Evolutionary conservation across 805 yeast species (phyloP).

Genomic region (Lachancea lanzarotensis): DNA sequence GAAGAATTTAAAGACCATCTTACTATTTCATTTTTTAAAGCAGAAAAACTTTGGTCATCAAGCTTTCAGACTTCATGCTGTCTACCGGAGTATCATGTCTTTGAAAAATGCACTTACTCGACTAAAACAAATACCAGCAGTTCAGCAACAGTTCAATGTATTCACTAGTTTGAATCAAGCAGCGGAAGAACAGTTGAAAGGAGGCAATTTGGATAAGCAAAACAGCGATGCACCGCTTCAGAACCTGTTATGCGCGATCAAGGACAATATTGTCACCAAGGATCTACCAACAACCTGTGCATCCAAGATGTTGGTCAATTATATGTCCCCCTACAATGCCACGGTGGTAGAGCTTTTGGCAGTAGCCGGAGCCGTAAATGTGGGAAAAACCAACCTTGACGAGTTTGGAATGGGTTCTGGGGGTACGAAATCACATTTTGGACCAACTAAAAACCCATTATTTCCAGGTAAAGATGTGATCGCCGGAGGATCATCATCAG

Average conservation of each 20-base stretch:
- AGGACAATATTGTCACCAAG: constrained; percentile 74
- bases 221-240: constrained; percentile 18
- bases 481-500: constrained; percentile 94
- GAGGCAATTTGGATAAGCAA: constrained; percentile 1
- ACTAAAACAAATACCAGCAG: constrained; percentile 12
- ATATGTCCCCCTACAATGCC: constrained; percentile 73
- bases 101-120: constrained; percentile 13
- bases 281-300: constrained; percentile 72
- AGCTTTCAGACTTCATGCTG: not conserved
- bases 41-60: too few species aligned
- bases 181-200: constrained; percentile 10
- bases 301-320: constrained; percentile 54
- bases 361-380: constrained; percentile 43
- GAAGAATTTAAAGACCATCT: not conserved
- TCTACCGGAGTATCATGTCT: constrained; percentile 4
- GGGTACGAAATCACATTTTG: constrained; percentile 49
- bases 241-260: constrained; percentile 44
- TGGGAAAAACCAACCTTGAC: constrained; percentile 89
- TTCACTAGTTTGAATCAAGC: constrained; percentile 37
- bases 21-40: too few species aligned
- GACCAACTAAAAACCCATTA: constrained; percentile 52
- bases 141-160: constrained; percentile 33
- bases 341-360: constrained; percentile 57
- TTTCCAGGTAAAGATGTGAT: constrained; percentile 35
- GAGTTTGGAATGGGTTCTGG: constrained; percentile 97